Conservation (phyloP, 106 monocot species). For the Iris macrosiphon region DNA sequence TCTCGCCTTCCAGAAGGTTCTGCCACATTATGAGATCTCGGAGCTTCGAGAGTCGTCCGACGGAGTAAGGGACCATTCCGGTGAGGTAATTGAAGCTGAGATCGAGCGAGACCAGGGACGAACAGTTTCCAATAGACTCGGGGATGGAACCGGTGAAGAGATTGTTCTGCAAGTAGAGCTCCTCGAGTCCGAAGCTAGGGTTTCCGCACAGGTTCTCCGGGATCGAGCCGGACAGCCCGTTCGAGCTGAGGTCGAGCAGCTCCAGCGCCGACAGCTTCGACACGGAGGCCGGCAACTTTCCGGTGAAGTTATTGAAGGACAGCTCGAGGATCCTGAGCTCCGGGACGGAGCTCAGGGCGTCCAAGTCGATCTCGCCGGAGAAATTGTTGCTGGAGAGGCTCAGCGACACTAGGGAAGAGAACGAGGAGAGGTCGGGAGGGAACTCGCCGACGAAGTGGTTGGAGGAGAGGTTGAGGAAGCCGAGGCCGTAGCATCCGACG, state of each 20-base stretch:
- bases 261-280: constrained; percentile 34
- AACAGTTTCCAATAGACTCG: constrained; percentile 47
- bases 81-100: constrained; percentile 80
- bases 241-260: constrained; percentile 65
- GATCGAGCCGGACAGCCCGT: constrained; percentile 44
- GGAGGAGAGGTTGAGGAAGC: constrained; percentile 41
- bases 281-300: constrained; percentile 25
- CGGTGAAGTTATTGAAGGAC: constrained; percentile 49
- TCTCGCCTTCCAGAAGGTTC: constrained; percentile 68
- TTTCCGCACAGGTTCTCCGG: constrained; percentile 33
- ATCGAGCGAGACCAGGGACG: constrained; percentile 58
- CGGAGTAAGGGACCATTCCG: constrained; percentile 48
- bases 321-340: constrained; percentile 27
- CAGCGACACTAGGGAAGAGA: constrained; percentile 23
- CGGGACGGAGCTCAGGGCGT: constrained; percentile 13
- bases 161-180: constrained; percentile 80
- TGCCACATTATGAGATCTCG: constrained; percentile 85
- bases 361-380: constrained; percentile 47
- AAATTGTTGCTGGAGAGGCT: constrained; percentile 63
- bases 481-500: constrained; percentile 21
- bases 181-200: constrained; percentile 13
- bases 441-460: constrained; percentile 60
- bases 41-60: constrained; percentile 42
- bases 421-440: constrained; percentile 37
- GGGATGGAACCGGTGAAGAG: constrained; percentile 53